Conservation (phyloP, 2,329 filamentous ascomycete genomes). For the Madurella mycetomatis region DNA sequence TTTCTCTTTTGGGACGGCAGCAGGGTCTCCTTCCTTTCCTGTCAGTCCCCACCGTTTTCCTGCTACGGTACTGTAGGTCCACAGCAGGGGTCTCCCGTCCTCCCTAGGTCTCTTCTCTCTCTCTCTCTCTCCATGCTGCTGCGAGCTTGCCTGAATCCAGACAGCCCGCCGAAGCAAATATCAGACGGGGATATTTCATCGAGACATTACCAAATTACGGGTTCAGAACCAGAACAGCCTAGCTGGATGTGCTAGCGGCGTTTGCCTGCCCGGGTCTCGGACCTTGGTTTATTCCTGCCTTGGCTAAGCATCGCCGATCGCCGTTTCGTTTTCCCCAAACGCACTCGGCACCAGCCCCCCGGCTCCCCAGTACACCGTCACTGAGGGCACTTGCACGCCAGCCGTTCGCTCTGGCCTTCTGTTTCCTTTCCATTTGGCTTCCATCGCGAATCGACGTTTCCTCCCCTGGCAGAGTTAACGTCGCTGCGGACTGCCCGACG, state of each 20-base stretch:
- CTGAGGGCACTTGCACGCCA: constrained; percentile 3
- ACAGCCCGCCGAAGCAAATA: not conserved
- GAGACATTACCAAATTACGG: not conserved
- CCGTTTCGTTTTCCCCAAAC: constrained; percentile 17
- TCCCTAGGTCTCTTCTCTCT: not conserved
- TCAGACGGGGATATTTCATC: not conserved
- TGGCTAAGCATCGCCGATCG: constrained; percentile 8
- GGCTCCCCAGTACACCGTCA: constrained; percentile 5
- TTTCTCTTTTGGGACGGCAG: constrained; percentile 3
- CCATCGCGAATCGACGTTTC: constrained; percentile 2
- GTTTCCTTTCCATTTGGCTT: constrained; percentile 11
- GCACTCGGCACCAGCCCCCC: constrained; percentile 16
- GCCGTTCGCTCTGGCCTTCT: constrained; percentile 9
- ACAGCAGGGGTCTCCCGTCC: not conserved
- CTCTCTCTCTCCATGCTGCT: not conserved
- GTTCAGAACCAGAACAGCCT: not conserved
- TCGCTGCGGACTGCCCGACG: constrained; percentile 1
- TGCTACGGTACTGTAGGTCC: not conserved
- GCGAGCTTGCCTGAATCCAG: not conserved
- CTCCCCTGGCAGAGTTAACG: not conserved
- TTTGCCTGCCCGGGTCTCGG: constrained; percentile 1
- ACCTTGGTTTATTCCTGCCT: not conserved
- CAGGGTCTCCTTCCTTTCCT: constrained; percentile 4
- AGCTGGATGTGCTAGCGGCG: not conserved
- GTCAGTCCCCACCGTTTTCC: not conserved